phyloP scores from a whole-genome alignment of 1,139 yeast species.

The Entelexis paramagnoliae region DNA sequence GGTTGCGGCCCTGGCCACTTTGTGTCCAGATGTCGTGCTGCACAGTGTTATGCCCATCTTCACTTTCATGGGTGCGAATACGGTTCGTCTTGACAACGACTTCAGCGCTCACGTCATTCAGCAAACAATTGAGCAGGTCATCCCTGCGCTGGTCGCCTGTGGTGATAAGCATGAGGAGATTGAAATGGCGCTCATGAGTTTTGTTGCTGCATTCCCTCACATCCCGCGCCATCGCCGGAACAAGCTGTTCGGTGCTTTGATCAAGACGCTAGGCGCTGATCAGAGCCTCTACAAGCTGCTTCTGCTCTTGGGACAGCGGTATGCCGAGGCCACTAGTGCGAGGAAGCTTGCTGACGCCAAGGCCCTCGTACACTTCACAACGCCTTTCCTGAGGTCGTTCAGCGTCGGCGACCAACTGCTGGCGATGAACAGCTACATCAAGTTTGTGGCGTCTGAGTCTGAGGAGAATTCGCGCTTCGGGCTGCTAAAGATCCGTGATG shows the following conservation, averaged over 20 bases:
- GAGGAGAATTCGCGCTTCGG: slow-evolving; percentile 19
- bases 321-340: slow-evolving; percentile 39
- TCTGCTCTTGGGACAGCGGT: slow-evolving; percentile 73
- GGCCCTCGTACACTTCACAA: slow-evolving; percentile 58
- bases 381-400: slow-evolving; percentile 58
- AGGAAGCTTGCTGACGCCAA: slow-evolving; percentile 48
- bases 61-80: slow-evolving; percentile 98
- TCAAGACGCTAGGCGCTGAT: slow-evolving; percentile 61
- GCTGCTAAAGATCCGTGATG: slow-evolving; percentile 18
- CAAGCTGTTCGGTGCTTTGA: slow-evolving; percentile 65
- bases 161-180: slow-evolving; percentile 44
- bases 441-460: slow-evolving; percentile 29
- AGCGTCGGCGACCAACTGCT: slow-evolving; percentile 55
- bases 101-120: slow-evolving; percentile 87
- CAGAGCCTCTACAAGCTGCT: slow-evolving; percentile 61
- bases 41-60: slow-evolving; percentile 98
- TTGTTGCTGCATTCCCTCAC: slow-evolving; percentile 86
- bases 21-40: slow-evolving; percentile 82
- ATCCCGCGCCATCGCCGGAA: slow-evolving; percentile 95
- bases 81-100: slow-evolving; percentile 93
- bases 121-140: slow-evolving; percentile 79
- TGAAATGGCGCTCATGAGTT: slow-evolving; percentile 77
- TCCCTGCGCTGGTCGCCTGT: slow-evolving; percentile 69
- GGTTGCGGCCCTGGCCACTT: slow-evolving; percentile 73
- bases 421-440: slow-evolving; percentile 48